Conservation (phyloP, 805 yeast species). For the Candida ficus region DNA sequence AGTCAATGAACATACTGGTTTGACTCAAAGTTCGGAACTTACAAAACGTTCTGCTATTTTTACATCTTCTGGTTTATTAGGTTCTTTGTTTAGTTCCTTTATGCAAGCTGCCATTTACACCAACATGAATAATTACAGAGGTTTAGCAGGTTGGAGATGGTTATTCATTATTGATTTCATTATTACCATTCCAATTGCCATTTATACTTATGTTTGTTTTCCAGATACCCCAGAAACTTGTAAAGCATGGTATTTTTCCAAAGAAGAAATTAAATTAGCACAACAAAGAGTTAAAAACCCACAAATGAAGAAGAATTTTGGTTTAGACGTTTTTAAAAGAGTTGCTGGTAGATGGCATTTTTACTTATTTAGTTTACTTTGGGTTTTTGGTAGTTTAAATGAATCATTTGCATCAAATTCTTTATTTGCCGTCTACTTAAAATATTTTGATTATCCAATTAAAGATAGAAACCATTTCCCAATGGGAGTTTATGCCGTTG, state of each 20-base stretch:
- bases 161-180: constrained; percentile 58
- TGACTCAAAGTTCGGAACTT: constrained; percentile 32
- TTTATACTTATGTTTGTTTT: constrained; percentile 52
- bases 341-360: constrained; percentile 51
- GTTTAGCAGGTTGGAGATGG: constrained; percentile 61
- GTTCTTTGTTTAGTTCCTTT: constrained; percentile 50
- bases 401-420: constrained; percentile 42
- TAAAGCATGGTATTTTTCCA: constrained; percentile 33
- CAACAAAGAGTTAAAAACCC: constrained; percentile 36
- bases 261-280: constrained; percentile 38
- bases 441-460: constrained; percentile 35
- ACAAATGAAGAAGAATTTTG: constrained; percentile 32
- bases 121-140: constrained; percentile 36
- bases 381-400: constrained; percentile 48
- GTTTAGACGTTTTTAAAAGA: constrained; percentile 33
- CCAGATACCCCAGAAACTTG: constrained; percentile 56
- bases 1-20: constrained; percentile 20
- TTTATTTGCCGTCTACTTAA: constrained; percentile 44
- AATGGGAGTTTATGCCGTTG: constrained; percentile 50
- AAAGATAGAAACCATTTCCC: constrained; percentile 47
- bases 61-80: constrained; percentile 49
- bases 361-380: constrained; percentile 47
- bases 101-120: constrained; percentile 51
- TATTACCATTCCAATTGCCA: constrained; percentile 50
- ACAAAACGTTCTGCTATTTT: constrained; percentile 49